Base-by-base conservation (phyloP, 2,329 filamentous ascomycete genomes). In the Metarhizium robertsii region DNA sequence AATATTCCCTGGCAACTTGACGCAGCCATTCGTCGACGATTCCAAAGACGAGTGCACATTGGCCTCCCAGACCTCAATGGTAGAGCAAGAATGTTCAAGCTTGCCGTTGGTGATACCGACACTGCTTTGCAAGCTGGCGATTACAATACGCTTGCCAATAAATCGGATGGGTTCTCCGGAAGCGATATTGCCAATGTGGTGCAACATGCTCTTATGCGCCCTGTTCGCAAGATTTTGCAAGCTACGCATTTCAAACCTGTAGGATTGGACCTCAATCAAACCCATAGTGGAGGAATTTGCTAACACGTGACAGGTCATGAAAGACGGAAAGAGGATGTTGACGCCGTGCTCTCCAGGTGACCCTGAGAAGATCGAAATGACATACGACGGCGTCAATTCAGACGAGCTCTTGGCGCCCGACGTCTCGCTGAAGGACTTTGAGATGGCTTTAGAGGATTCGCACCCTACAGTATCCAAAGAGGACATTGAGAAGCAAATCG, bases 1-100 rank as follows among this genome's bases (percentile, higher is more conserved):
- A 99, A 99, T 69, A 97, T 99, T 59, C 94, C 94, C 18, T 99
- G 94, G 94, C 92, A 99, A 77, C 80, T 99, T 51, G 94, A 99
- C 70, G 88, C 90, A 11, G 94, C 94, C 63, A 99, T 99, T 65
- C 86, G 94, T 63, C 84, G 94, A 71, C 90, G 94, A 67, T 99
- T 99, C 77, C 95, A 99, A 72, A 81, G 94, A 64, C 81, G 94
- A 74, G 92, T 99, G 32, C 94, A 99, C 72, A 99, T 99, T 71
- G 90, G 88, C 61, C 75, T 99, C 48, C 94, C 94, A 6, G 94
- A 99, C 68, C 66, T 86, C 46, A 86, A 90, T 16, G 94, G 92
- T 29, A 83, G 94, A 59, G 92, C 92, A 67, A 91, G 78, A 60
- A 96, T 96, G 92, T 96, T 97, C 73, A 92, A 95, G 76, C 80